Evolutionary conservation across 192 early-diverging fungal species (phyloP), one percentile per base, ranked within the genome.

Genomic region (Backusella circina): DNA sequence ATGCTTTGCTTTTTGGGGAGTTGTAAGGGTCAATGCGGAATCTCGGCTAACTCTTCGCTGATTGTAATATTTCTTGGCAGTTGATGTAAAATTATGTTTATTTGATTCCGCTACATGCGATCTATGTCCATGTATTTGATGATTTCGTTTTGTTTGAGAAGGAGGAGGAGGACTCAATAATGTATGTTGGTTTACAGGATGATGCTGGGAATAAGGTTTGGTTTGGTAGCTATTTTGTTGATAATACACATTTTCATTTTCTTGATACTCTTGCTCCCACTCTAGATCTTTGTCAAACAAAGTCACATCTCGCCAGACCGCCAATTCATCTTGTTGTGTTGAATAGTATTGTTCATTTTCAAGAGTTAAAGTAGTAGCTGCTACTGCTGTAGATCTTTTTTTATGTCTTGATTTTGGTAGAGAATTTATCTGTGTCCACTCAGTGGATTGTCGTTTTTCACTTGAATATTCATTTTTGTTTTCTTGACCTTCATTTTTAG

Each of bases 91-190:
- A 66, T 12, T 33, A 15, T 10, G 67, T 26, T 68, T 33, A 38
- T 38, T 68, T 36, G 67, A 68, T 38, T 61, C 54, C 23, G 67
- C 35, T 36, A 38, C 67, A 68, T 35, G 67, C 67, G 35, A 21
- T 23, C 36, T 68, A 68, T 68, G 32, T 21, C 35, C 16, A 36
- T 68, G 32, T 38, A n/a, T 21, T 36, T 23, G 33, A 68, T 36
- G 33, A 13, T 21, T 68, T 3, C n/a, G 32, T 1, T 66, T 33
- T 66, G 67, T 10, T 38, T 31, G 65, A 35, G 67, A 35, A n/a
- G 67, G 21, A 36, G 67, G 67, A n/a, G 67, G 21, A 36, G 67
- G 67, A 3, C 33, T 68, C 12, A 68, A 35, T 37, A 35, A 12
- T 18, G n/a, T 23, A 23, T 38, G 18, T 26, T 68, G 35, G 35